Percentiles rank a stretch among this genome's conserved stretches.
phyloP scores from a whole-genome alignment of 495 filamentous ascomycete species.

The Penicillium soppii region DNA sequence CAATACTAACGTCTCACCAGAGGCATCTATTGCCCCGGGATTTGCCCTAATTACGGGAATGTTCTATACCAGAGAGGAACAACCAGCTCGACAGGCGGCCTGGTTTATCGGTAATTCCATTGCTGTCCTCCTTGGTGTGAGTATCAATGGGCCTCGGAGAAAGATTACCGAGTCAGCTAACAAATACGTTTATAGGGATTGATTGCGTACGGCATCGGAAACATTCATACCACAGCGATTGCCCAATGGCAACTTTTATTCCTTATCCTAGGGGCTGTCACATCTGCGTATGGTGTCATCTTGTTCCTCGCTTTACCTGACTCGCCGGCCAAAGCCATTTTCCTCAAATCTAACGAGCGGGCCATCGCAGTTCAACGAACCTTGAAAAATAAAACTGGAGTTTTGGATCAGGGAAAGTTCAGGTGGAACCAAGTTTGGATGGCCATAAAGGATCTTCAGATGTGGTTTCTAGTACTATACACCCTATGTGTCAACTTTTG shows the following conservation, averaged over 20 bases:
- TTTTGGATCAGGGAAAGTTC: slow-evolving; percentile 57
- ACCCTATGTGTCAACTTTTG: slow-evolving; percentile 42
- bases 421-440: slow-evolving; percentile 55
- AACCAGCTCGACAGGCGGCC: slow-evolving; percentile 52
- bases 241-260: slow-evolving; percentile 40
- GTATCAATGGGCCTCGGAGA: background rate
- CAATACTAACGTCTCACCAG: slow-evolving; percentile 10
- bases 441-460: slow-evolving; percentile 52
- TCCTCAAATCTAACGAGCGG: slow-evolving; percentile 44
- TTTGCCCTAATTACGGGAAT: slow-evolving; percentile 59
- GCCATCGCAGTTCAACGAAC: slow-evolving; percentile 56
- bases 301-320: slow-evolving; percentile 47
- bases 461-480: slow-evolving; percentile 43
- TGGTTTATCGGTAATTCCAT: slow-evolving; percentile 55
- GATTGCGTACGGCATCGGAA: slow-evolving; percentile 44
- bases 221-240: slow-evolving; percentile 23
- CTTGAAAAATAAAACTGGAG: slow-evolving; percentile 56
- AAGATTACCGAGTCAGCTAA: background rate
- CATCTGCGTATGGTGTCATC: slow-evolving; percentile 36
- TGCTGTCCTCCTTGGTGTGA: slow-evolving; percentile 43
- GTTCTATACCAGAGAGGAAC: slow-evolving; percentile 55
- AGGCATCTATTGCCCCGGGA: slow-evolving; percentile 56
- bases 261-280: slow-evolving; percentile 37
- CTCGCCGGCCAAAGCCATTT: slow-evolving; percentile 44
- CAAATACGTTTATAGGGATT: slow-evolving; percentile 16